phyloP scores from a whole-genome alignment of 2,329 filamentous ascomycete genomes.

The Didymella lethalis region DNA sequence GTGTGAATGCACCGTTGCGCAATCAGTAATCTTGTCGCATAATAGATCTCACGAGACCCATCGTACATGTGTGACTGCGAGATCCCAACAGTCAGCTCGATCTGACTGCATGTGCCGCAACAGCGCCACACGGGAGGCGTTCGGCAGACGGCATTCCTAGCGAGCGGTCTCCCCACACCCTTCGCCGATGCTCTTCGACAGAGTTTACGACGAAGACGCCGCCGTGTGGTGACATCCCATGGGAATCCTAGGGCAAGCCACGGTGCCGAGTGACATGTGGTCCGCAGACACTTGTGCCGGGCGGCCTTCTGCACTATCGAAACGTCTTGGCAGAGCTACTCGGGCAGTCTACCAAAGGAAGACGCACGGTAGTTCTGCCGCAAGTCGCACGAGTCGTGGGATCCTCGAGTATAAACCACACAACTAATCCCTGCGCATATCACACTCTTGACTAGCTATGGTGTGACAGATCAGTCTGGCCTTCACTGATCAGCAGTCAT shows the following conservation, averaged over 20 bases:
- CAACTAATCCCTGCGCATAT: slow-evolving; percentile 16
- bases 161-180: slow-evolving; percentile 13
- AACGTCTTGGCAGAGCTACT: slow-evolving; percentile 17
- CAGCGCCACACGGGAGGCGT: slow-evolving; percentile 12
- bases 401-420: slow-evolving; percentile 17
- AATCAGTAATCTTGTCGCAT: slow-evolving; percentile 9
- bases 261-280: slow-evolving; percentile 17
- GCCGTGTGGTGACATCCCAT: slow-evolving; percentile 9
- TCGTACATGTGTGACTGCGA: slow-evolving; percentile 8
- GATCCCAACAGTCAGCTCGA: slow-evolving; percentile 11
- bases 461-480: slow-evolving; percentile 10
- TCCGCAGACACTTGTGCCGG: slow-evolving; percentile 2
- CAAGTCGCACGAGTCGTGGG: slow-evolving; percentile 12
- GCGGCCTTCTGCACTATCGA: slow-evolving; percentile 16
- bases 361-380: slow-evolving; percentile 9
- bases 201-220: slow-evolving; percentile 1
- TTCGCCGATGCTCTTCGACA: slow-evolving; percentile 11
- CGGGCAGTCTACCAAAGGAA: slow-evolving; percentile 2
- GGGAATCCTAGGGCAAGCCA: neutral
- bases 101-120: slow-evolving; percentile 4
- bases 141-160: slow-evolving; percentile 14
- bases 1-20: slow-evolving; percentile 8
- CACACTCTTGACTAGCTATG: slow-evolving; percentile 8
- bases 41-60: neutral
- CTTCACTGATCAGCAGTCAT: slow-evolving; percentile 12